Evolutionary conservation across 352 stramenopile species (phyloP).

Genomic region (Thraustochytrium sp.): DNA sequence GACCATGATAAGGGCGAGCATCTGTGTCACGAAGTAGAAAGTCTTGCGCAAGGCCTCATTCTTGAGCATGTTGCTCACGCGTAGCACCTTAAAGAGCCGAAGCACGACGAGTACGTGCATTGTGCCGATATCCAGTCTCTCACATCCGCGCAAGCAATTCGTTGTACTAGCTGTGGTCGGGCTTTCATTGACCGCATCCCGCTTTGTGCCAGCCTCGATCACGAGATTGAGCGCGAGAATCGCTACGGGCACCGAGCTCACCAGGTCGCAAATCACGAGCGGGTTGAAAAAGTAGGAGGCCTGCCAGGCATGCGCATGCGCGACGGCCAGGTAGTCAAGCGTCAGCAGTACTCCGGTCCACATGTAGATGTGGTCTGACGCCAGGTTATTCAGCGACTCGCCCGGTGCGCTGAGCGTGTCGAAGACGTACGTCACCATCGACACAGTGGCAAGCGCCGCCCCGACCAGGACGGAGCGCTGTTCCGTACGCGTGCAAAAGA

Average conservation of each 20-base stretch:
- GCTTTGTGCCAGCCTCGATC: too few species aligned
- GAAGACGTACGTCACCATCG: not conserved
- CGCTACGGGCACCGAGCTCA: not conserved
- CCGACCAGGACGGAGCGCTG: not conserved
- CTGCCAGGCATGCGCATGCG: not conserved
- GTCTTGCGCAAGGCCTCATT: not conserved
- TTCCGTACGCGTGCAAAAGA: not conserved
- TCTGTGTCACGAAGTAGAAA: not conserved
- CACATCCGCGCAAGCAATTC: too few species aligned
- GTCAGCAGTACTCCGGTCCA: too few species aligned
- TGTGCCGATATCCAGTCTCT: not conserved
- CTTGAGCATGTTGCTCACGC: not conserved
- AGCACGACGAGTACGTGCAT: not conserved
- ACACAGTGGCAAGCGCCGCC: not conserved
- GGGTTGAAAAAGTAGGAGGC: not conserved
- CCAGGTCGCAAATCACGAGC: not conserved
- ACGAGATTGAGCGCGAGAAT: not conserved
- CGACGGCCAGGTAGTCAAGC: too few species aligned
- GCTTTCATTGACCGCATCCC: too few species aligned
- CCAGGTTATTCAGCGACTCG: not conserved
- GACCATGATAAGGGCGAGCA: not conserved
- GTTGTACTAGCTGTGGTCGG: too few species aligned
- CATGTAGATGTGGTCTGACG: not conserved
- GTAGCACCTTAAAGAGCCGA: not conserved
- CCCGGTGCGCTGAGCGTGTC: not conserved